Percentiles rank a stretch among this genome's conserved stretches.
These are phyloP conservation scores for Entophlyctis helioformis DNA, from an alignment of 192 early-diverging fungal genomes.

Conservation along the genomic window DNA sequence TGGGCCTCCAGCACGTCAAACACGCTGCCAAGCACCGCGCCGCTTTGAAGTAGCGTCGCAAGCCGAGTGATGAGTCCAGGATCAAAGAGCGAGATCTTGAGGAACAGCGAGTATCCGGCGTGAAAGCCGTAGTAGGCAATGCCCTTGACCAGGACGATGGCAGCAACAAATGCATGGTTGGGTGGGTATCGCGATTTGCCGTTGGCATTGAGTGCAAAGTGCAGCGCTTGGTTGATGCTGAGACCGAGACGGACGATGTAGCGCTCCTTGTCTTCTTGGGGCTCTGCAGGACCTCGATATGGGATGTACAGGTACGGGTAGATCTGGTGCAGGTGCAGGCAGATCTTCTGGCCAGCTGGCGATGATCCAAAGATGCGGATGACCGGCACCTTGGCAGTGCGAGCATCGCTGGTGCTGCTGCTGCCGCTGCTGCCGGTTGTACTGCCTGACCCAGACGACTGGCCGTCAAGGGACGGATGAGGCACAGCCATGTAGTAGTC, in stretches of 20 bases:
- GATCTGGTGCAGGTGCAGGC: constrained; percentile 77
- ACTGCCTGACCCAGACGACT: neutral
- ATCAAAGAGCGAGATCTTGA: constrained; percentile 45
- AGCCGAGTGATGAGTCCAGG: no score
- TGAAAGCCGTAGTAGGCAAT: constrained; percentile 84
- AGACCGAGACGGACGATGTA: neutral
- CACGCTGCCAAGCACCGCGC: constrained; percentile 54
- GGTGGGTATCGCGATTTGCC: neutral
- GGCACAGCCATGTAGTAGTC: constrained; percentile 44
- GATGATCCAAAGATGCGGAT: constrained; percentile 75
- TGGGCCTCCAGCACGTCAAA: constrained; percentile 76
- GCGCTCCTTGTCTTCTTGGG: neutral
- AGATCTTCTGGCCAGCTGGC: constrained; percentile 53
- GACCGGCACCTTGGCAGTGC: constrained; percentile 42
- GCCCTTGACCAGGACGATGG: constrained; percentile 62
- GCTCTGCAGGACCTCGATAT: constrained; percentile 37
- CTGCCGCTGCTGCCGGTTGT: no score
- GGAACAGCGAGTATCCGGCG: constrained; percentile 49
- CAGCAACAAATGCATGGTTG: constrained; percentile 38
- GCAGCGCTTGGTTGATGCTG: constrained; percentile 61
- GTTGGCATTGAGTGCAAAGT: constrained; percentile 23
- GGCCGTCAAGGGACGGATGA: constrained; percentile 7
- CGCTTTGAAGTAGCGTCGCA: constrained; percentile 41
- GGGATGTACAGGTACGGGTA: constrained; percentile 76
- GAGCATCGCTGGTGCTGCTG: no score